These are phyloP conservation scores for Candida coleopterorum DNA, from an alignment of 805 yeast species.

Conservation along the genomic window DNA sequence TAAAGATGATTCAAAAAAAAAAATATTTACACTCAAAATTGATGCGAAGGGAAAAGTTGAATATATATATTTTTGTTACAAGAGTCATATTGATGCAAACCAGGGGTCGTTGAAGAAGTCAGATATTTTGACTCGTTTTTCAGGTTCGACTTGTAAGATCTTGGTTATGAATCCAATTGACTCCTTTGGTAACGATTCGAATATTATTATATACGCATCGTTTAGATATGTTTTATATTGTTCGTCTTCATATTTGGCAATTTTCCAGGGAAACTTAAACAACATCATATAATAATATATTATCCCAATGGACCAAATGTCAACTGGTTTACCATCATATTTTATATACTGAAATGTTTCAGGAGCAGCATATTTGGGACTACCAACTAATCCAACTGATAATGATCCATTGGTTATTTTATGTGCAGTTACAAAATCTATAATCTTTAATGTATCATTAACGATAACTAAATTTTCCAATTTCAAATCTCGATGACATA, in stretches of 20 bases:
- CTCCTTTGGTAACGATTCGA: not conserved
- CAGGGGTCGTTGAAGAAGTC: slow-evolving; percentile 6
- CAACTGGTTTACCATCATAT: slow-evolving; percentile 40
- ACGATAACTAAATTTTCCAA: slow-evolving; percentile 41
- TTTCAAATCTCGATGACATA: slow-evolving; percentile 51
- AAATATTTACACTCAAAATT: not conserved
- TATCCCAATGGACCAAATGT: slow-evolving; percentile 50
- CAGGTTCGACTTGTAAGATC: slow-evolving; percentile 5
- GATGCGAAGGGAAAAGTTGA: not conserved
- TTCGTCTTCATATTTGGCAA: slow-evolving; percentile 31
- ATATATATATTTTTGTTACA: not conserved
- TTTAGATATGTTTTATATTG: slow-evolving; percentile 12
- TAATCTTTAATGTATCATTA: slow-evolving; percentile 29
- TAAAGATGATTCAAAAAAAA: slow-evolving; percentile 18
- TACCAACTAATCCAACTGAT: slow-evolving; percentile 45
- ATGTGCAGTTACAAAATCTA: slow-evolving; percentile 38
- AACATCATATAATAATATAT: slow-evolving; percentile 29
- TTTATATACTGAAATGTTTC: slow-evolving; percentile 33
- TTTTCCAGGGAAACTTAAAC: slow-evolving; percentile 43
- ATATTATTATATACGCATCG: not conserved
- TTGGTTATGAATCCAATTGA: not conserved
- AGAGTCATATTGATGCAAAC: slow-evolving; percentile 4
- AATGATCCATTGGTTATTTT: slow-evolving; percentile 13
- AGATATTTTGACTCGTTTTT: slow-evolving; percentile 1
- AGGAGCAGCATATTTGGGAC: slow-evolving; percentile 43